Evolutionary conservation across 2,329 filamentous ascomycete genomes (phyloP).

Genomic region (Aspergillus sp.): DNA sequence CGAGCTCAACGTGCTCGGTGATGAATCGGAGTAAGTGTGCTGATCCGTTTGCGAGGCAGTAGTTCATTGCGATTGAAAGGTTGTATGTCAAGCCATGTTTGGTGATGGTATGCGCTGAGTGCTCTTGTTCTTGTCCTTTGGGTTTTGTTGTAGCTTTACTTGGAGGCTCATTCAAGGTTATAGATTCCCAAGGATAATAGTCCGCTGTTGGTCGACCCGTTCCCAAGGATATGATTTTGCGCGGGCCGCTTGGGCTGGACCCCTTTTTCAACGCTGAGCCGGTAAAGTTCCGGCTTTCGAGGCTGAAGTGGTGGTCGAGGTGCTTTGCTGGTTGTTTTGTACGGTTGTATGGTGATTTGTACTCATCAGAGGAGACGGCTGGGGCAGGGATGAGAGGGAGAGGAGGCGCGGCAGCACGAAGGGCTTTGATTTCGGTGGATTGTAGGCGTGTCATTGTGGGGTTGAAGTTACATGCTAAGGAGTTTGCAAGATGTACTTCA

Average conservation of each 20-base stretch:
- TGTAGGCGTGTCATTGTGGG: not conserved
- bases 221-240: not conserved
- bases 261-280: not conserved
- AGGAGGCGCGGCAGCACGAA: not conserved
- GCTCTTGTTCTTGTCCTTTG: not conserved
- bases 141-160: not conserved
- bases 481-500: no score
- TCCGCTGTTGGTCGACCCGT: constrained; percentile 2
- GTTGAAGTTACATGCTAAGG: no score
- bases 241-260: constrained; percentile 35
- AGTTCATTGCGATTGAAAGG: constrained; percentile 81
- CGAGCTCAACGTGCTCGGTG: constrained; percentile 84
- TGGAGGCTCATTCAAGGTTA: not conserved
- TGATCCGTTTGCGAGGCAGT: constrained; percentile 76
- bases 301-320: not conserved
- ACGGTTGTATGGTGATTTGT: not conserved
- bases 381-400: not conserved
- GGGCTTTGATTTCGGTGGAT: not conserved
- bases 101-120: not conserved
- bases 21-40: constrained; percentile 81
- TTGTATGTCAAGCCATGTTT: constrained; percentile 51
- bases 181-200: not conserved
- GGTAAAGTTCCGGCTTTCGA: not conserved
- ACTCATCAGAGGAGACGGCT: not conserved
- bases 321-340: not conserved